These are phyloP conservation scores for Erythrophleum ivorense DNA, from an alignment of 331 rosid genomes.

Conservation along the genomic window DNA sequence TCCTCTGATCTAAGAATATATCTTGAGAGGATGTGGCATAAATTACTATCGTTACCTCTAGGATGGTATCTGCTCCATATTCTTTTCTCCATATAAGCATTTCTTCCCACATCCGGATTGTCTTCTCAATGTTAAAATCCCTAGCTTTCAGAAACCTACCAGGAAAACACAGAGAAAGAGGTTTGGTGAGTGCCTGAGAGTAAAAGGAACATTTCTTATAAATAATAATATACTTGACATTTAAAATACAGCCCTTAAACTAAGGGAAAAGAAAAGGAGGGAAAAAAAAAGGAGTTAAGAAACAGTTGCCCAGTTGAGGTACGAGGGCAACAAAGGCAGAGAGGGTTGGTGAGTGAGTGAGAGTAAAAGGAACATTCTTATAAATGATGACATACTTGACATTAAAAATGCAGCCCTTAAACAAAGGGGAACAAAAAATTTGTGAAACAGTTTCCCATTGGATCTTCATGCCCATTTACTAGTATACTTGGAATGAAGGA, in stretches of 20 bases:
- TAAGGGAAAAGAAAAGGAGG: not conserved
- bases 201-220: not conserved
- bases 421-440: not conserved
- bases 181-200: not conserved
- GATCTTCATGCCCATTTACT: not conserved
- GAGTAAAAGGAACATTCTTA: not conserved
- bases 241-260: not conserved
- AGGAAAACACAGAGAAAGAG: not conserved
- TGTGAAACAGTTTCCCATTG: not conserved
- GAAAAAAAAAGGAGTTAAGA: not conserved
- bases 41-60: constrained; percentile 65
- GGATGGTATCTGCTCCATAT: constrained; percentile 77
- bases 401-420: not conserved
- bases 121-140: constrained; percentile 79
- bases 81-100: constrained; percentile 92
- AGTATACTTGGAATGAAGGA: not conserved
- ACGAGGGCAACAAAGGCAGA: not conserved
- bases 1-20: not conserved
- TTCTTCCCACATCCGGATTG: constrained; percentile 92
- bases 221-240: not conserved
- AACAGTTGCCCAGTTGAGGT: constrained; percentile 12
- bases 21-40: not conserved
- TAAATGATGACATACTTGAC: not conserved
- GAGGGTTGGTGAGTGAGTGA: not conserved
- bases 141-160: constrained; percentile 89